A percentile compares a stretch with the other conserved stretches of the same genome.
These are phyloP conservation scores for Vararia minispora DNA, from an alignment of 768 basidiomycete species.

Conservation along the genomic window DNA sequence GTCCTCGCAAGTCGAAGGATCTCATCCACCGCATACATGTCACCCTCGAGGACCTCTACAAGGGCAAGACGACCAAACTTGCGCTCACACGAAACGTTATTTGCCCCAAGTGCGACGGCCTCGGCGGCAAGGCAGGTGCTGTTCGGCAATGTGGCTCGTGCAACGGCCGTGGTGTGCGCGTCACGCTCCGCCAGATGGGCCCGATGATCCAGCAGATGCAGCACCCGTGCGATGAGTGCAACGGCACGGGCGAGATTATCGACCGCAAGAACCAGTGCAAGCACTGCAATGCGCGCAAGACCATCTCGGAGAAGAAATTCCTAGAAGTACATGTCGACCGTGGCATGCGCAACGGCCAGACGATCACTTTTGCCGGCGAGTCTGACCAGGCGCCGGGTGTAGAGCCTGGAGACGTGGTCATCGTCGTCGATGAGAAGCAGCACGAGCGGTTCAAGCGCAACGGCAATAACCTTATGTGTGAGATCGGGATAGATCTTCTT, in stretches of 20 bases:
- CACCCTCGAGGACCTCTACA: slow-evolving; percentile 97
- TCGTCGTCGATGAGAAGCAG: slow-evolving; percentile 87
- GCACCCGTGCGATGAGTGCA: slow-evolving; percentile 87
- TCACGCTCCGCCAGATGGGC: slow-evolving; percentile 93
- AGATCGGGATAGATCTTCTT: slow-evolving; percentile 87
- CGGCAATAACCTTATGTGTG: slow-evolving; percentile 77
- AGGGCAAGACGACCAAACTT: slow-evolving; percentile 97
- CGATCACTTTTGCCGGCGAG: slow-evolving; percentile 80
- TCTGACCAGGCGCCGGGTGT: slow-evolving; percentile 86
- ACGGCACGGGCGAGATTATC: slow-evolving; percentile 91
- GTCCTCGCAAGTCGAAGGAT: slow-evolving; percentile 92
- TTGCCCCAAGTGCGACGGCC: slow-evolving; percentile 89
- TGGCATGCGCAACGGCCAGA: slow-evolving; percentile 93
- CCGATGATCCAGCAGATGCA: slow-evolving; percentile 99
- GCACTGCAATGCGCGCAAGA: slow-evolving; percentile 92
- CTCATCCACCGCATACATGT: slow-evolving; percentile 95
- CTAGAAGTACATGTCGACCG: slow-evolving; percentile 97
- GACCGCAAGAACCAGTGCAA: slow-evolving; percentile 88
- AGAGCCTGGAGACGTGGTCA: slow-evolving; percentile 88
- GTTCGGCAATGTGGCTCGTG: slow-evolving; percentile 71
- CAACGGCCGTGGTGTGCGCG: slow-evolving; percentile 80
- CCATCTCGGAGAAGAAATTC: slow-evolving; percentile 87
- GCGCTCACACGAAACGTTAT: slow-evolving; percentile 92
- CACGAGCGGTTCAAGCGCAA: slow-evolving; percentile 84
- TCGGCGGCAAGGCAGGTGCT: slow-evolving; percentile 95